Base-by-base conservation (phyloP, 805 yeast species). In the Grigorovia transvaalensis region DNA sequence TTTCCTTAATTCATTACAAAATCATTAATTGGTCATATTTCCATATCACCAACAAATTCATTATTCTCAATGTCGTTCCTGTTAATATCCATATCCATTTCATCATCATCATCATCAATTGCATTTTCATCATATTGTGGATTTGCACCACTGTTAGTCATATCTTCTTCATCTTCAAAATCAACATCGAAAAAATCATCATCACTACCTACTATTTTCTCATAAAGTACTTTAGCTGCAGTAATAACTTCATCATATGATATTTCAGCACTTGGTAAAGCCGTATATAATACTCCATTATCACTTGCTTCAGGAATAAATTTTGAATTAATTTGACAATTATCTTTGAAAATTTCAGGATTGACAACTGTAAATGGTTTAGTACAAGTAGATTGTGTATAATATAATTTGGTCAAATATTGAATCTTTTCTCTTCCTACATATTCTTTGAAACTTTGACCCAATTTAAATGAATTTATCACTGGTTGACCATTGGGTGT, bases 101-200 rank as follows among this genome's bases (percentile, higher is more conserved):
- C 66, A 11, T 62, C 66, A 50, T 65, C 68, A 46, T 64, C 68
- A 43, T 55, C 57, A 18, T 46, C 62, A 47, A 63, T 60, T 0
- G 69, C 66, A 50, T 62, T 61, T 51, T 63, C 65, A 46, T 57
- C 50, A 15, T 54, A 45, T 13, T 19, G 29, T 13, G 41, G 48
- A n/a, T 23, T 33, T 11, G 46, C 46, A 17, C 44, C 43, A 27
- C 44, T 43, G 15, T 29, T 47, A n/a, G 17, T 45, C 19, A 46
- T 48, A n/a, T 82, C 90, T 45, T 86, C 96, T 19, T 89, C 96
- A 66, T 91, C 98, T 68, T 91, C 97, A 64, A 91, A 91, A 68
- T 91, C 98, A 44, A 91, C 87, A 66, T 88, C 96, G 64, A 91
- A 91, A 71, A 93, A 93, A 69, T 91, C 98, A 60, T 91, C 97